Conservation (phyloP, 2,329 filamentous ascomycete genomes). For the Parastagonospora avenae region DNA sequence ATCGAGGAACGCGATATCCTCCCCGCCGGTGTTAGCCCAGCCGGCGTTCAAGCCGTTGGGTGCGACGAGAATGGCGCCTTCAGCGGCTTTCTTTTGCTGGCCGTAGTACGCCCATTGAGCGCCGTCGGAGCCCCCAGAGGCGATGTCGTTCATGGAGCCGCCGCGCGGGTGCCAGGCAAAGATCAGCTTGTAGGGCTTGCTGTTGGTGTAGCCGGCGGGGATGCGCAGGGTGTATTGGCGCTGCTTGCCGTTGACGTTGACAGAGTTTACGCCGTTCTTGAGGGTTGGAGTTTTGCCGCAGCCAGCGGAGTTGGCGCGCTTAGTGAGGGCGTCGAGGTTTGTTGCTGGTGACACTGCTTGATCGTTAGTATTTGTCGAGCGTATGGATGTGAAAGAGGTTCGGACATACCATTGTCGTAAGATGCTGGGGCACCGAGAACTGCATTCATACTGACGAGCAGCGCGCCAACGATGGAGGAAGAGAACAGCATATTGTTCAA, state of each 20-base stretch:
- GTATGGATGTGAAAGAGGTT: background rate
- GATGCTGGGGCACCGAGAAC: slow-evolving; percentile 13
- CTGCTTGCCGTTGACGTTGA: slow-evolving; percentile 47
- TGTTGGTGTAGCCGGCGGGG: slow-evolving; percentile 48
- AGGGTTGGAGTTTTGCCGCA: slow-evolving; percentile 14
- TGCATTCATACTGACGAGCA: slow-evolving; percentile 8
- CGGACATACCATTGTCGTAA: slow-evolving; percentile 7
- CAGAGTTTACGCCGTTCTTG: slow-evolving; percentile 5
- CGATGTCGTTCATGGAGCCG: slow-evolving; percentile 48
- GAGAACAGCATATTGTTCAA: background rate
- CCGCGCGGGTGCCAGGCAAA: slow-evolving; percentile 51
- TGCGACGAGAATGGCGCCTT: slow-evolving; percentile 50
- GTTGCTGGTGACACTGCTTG: background rate
- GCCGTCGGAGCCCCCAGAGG: slow-evolving; percentile 14
- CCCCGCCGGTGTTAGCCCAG: slow-evolving; percentile 50
- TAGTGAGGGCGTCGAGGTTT: slow-evolving; percentile 4
- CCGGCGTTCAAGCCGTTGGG: slow-evolving; percentile 49
- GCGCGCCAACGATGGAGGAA: slow-evolving; percentile 10
- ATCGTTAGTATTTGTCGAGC: background rate
- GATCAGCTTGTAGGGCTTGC: slow-evolving; percentile 48
- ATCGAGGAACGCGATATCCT: slow-evolving; percentile 51
- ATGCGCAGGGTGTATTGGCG: slow-evolving; percentile 50
- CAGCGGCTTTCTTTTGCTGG: slow-evolving; percentile 41
- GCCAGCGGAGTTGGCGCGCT: slow-evolving; percentile 17
- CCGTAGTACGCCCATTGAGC: slow-evolving; percentile 44